These are phyloP conservation scores for Pseudogymnoascus sp. DNA, from an alignment of 2,329 filamentous ascomycete species.

Conservation along the genomic window DNA sequence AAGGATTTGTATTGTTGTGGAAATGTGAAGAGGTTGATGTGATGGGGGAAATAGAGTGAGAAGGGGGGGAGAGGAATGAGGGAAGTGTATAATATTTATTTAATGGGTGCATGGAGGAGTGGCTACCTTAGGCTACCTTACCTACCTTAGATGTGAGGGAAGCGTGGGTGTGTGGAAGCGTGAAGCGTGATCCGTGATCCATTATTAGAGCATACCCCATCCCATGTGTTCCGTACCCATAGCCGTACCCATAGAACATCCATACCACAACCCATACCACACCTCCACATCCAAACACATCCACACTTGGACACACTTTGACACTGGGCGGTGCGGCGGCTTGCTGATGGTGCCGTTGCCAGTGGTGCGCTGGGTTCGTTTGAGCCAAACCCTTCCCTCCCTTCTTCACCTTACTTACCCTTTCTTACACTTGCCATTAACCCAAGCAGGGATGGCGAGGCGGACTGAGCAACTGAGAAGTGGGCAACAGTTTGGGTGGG, in stretches of 20 bases:
- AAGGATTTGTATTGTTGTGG: background rate
- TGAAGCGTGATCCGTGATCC: background rate
- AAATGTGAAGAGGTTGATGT: background rate
- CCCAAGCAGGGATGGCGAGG: background rate
- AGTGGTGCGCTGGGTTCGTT: background rate
- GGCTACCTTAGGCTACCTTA: background rate
- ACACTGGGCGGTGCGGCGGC: background rate
- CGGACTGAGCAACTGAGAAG: background rate
- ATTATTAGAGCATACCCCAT: constrained; percentile 3
- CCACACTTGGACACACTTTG: background rate
- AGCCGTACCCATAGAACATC: background rate
- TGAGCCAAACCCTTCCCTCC: background rate
- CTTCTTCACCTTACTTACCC: background rate
- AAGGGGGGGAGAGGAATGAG: constrained; percentile 8
- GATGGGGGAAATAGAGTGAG: constrained; percentile 8
- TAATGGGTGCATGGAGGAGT: background rate
- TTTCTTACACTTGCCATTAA: background rate
- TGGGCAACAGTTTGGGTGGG: background rate
- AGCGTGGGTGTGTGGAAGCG: background rate
- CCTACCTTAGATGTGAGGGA: background rate
- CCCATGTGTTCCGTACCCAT: background rate
- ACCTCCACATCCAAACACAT: background rate
- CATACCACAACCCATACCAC: background rate
- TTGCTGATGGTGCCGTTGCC: background rate
- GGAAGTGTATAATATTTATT: constrained; percentile 7